Evolutionary conservation across 352 stramenopile species (phyloP), one percentile per base, ranked within the genome.

Genomic region (Peronospora farinosa): DNA sequence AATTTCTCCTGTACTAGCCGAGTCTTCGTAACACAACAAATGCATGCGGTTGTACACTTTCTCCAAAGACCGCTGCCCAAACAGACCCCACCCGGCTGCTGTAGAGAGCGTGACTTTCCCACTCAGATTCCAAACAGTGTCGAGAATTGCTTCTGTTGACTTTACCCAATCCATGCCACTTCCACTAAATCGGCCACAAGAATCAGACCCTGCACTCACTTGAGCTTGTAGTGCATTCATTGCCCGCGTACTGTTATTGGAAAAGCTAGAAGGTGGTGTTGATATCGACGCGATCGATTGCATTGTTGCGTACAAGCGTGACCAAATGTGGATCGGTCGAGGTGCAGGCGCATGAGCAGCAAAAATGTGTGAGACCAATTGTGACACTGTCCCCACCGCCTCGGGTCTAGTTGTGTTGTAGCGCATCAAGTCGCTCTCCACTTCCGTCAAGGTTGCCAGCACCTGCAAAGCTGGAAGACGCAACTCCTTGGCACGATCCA

Each of bases 81-180:
- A 75, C 13, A 87, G 21, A 13, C 60, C 64, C 75, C 77, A 90
- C 7, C 58, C 62, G 17, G 67, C 51, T 1, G 74, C 64, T 9
- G 66, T 51, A 6, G 71, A 70, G 0, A 81, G 57, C n/a, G 58
- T 65, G 1, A 76, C 54, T 60, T 80, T 83, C n/a, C 76, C 74
- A 35, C 78, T 78, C 23, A 90, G 40, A 36, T 67, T 71, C 79
- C 79, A 90, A 28, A 87, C 60, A 1, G 51, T 71, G 19, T 86
- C 60, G 12, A 90, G 62, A 49, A 86, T 66, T 7, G 68, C 51
- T 36, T 86, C 69, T 7, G 72, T 64, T 12, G 74, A 86, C 37
- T 74, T 72, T 40, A 72, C 49, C 72, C 74, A 84, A 8, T 57
- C 55, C 59, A 90, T 66, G 9, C 76, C 78, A 35, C 30, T 59